Evolutionary conservation across 768 basidiomycete genomes (phyloP).

Genomic region (Mycena filopes): DNA sequence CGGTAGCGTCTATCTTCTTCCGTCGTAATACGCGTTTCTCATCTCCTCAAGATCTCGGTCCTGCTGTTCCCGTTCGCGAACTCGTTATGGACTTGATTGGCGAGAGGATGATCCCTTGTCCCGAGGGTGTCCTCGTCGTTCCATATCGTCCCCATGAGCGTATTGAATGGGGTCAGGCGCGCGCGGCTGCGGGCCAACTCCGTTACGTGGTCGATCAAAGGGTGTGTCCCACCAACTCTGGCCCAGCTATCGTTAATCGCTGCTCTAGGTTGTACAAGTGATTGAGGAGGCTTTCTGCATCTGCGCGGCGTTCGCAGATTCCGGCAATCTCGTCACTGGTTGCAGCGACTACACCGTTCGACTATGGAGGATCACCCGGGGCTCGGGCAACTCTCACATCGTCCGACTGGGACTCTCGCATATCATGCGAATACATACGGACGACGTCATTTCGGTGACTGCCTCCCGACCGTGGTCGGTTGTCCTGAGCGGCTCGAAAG

Average conservation of each 20-base stretch:
- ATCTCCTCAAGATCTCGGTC: constrained; percentile 56
- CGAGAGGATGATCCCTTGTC: constrained; percentile 70
- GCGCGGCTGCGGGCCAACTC: constrained; percentile 62
- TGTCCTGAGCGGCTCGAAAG: constrained; percentile 84
- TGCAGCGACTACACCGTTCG: constrained; percentile 85
- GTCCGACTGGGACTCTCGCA: constrained; percentile 61
- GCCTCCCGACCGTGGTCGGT: constrained; percentile 87
- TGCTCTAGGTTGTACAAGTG: constrained; percentile 73
- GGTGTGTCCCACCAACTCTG: constrained; percentile 45
- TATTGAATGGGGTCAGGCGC: constrained; percentile 70
- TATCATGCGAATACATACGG: constrained; percentile 84
- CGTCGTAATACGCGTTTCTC: neutral
- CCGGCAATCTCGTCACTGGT: constrained; percentile 79
- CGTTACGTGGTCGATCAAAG: constrained; percentile 71
- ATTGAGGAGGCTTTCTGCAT: constrained; percentile 78
- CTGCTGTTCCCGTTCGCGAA: constrained; percentile 55
- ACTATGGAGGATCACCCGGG: constrained; percentile 75
- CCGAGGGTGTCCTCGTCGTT: constrained; percentile 64
- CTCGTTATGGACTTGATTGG: constrained; percentile 69
- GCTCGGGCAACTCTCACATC: constrained; percentile 38
- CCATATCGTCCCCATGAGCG: constrained; percentile 75
- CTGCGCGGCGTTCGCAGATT: constrained; percentile 83
- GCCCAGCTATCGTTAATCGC: constrained; percentile 1
- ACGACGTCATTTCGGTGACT: constrained; percentile 71
- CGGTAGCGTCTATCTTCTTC: constrained; percentile 50